Base-by-base conservation (phyloP, 176 grass and related monocot genomes). In the Poa pratensis region DNA sequence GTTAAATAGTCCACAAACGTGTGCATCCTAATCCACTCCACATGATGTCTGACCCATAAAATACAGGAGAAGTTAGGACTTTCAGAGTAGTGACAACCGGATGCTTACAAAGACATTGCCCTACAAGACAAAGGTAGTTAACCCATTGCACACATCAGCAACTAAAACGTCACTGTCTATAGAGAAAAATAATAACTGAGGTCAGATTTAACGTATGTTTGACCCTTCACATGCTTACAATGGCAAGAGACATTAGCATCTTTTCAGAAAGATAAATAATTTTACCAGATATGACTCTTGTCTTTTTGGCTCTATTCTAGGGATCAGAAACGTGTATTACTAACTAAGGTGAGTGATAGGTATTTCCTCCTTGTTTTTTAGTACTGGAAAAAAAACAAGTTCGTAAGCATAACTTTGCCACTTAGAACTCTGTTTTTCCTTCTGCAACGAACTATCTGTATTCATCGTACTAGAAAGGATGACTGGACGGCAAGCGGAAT, bases 171-270 rank as follows among this genome's bases (percentile, higher is more conserved):
- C 87, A 88, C 82, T 32, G 24, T 86, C 73, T 58, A 83, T 13
- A 55, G 20, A 82, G 34, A 65, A 86, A 78, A 72, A 65, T 65
- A 91, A 80, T 37, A 7, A 45, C 24, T 18, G 59, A 90, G 28
- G 68, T 53, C 68, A 87, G 40, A 53, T 84, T 76, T 80, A 86
- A 54, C 5, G 23, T 24, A 76, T n/a, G 80, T 80, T 80, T 90
- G 81, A 87, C 85, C 65, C 50, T 76, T 75, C 52, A 84, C 18
- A 84, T 81, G 59, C 76, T 80, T 91, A 91, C 89, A 91, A 84
- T 68, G 69, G 69, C 69, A 6, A 84, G 22, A 52, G 81, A 87
- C 81, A 87, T 52, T 62, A 61, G 69, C 81, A 35, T 84, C 0
- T 4, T 76, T 32, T 62, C 81, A 84, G 12, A 80, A 83, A 27